A percentile compares a stretch with the other conserved stretches of the same genome.
Conservation (phyloP, 371 early-diverging fungal species). For the Capillidium heterosporum region DNA sequence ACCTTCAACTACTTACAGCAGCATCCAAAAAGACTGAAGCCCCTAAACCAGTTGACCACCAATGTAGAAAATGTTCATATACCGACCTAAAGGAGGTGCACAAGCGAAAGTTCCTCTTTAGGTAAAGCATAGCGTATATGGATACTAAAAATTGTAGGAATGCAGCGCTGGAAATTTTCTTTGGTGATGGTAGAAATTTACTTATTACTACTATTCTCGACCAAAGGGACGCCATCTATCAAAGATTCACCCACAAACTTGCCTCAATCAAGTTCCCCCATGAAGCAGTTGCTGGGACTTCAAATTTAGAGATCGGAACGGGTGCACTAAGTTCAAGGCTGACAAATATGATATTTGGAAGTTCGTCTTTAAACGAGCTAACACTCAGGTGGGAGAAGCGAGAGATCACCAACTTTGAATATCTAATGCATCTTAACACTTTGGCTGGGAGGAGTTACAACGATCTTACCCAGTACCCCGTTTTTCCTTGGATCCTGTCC, state of each 20-base stretch:
- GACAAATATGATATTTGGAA: slow-evolving; percentile 40
- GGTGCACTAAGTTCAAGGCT: slow-evolving; percentile 19
- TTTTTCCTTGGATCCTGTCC: slow-evolving; percentile 56
- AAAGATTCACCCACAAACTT: slow-evolving; percentile 35
- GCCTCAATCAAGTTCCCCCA: slow-evolving; percentile 17
- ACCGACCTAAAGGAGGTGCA: slow-evolving; percentile 56
- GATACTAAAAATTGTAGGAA: too few species aligned
- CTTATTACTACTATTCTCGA: slow-evolving; percentile 39
- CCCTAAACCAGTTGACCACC: slow-evolving; percentile 29
- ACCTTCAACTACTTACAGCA: slow-evolving; percentile 31
- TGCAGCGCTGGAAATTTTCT: slow-evolving; percentile 60
- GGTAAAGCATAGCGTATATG: too few species aligned
- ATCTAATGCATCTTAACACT: slow-evolving; percentile 72
- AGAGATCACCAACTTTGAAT: slow-evolving; percentile 74
- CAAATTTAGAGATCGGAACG: slow-evolving; percentile 13
- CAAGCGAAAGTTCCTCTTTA: slow-evolving; percentile 40
- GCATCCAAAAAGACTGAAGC: slow-evolving; percentile 28
- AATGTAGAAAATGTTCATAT: slow-evolving; percentile 36
- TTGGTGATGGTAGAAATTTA: slow-evolving; percentile 53
- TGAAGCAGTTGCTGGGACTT: slow-evolving; percentile 25
- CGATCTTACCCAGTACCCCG: slow-evolving; percentile 48
- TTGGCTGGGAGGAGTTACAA: slow-evolving; percentile 58
- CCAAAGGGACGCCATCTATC: slow-evolving; percentile 50
- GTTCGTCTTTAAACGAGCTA: slow-evolving; percentile 40
- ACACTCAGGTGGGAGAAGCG: slow-evolving; percentile 52